Conservation (phyloP, 306 rosid genomes). For the Acacia acuminata region DNA sequence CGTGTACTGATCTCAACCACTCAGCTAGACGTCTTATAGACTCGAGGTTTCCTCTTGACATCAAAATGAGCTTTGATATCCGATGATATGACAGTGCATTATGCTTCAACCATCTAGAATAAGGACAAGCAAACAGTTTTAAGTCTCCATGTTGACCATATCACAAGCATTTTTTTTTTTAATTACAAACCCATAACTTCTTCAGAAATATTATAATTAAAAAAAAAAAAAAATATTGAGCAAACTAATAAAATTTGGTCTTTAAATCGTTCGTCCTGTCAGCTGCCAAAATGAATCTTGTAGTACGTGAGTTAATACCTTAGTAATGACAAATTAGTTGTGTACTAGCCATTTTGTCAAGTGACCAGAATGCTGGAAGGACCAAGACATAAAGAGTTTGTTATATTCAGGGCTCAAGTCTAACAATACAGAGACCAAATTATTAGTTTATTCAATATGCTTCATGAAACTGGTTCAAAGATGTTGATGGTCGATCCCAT, state of each 20-base stretch:
- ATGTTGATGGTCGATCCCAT: neutral
- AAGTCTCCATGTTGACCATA: slow-evolving; percentile 21
- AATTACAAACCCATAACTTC: slow-evolving; percentile 8
- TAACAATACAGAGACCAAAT: neutral
- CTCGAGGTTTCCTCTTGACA: slow-evolving; percentile 71
- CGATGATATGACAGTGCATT: slow-evolving; percentile 77
- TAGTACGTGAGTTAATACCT: neutral
- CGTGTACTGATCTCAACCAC: slow-evolving; percentile 76
- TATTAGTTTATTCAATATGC: neutral
- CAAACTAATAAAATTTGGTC: neutral
- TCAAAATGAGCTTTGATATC: slow-evolving; percentile 83
- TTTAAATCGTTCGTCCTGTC: neutral
- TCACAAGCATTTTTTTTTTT: neutral
- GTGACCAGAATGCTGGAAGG: neutral
- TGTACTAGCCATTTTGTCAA: neutral
- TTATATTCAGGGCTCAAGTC: neutral
- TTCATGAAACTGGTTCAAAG: neutral
- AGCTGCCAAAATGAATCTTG: neutral
- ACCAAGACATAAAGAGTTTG: neutral
- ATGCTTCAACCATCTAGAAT: slow-evolving; percentile 91
- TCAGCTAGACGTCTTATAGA: slow-evolving; percentile 54
- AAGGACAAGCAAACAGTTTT: slow-evolving; percentile 26
- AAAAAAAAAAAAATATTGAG: neutral
- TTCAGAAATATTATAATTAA: neutral
- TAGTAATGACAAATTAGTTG: neutral